These are phyloP conservation scores for Colletotrichum sp. DNA, from an alignment of 2,329 filamentous ascomycete species.

Conservation along the genomic window DNA sequence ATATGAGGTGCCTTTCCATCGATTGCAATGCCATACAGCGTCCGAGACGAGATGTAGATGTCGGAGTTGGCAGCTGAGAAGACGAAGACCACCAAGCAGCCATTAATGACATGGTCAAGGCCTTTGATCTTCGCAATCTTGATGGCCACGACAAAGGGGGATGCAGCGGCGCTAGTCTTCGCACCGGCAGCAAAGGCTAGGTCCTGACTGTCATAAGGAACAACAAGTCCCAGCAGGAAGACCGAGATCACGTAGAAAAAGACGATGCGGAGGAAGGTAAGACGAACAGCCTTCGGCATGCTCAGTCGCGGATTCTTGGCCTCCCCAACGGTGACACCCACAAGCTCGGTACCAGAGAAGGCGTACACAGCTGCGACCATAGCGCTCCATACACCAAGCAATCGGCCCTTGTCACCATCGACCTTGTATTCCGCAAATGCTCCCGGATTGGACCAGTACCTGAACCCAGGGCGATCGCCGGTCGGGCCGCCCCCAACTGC, in stretches of 20 bases:
- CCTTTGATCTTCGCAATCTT: conserved; percentile 8
- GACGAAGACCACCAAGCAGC: conserved; percentile 6
- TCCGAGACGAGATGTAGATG: conserved; percentile 44
- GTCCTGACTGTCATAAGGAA: conserved; percentile 60
- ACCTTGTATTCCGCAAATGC: conserved; percentile 42
- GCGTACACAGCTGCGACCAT: conserved; percentile 43
- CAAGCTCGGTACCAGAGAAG: conserved; percentile 63
- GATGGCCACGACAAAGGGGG: conserved; percentile 12
- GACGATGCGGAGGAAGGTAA: conserved; percentile 73
- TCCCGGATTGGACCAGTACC: conserved; percentile 48
- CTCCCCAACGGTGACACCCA: conserved; percentile 73
- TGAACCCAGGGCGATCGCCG: conserved; percentile 43
- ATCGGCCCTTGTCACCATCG: conserved; percentile 36
- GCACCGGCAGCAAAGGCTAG: conserved; percentile 48
- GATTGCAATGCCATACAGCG: conserved; percentile 42
- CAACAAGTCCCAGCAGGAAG: conserved; percentile 69
- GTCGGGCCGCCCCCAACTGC: conserved; percentile 43
- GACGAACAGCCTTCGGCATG: conserved; percentile 70
- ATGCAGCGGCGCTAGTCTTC: conserved; percentile 33
- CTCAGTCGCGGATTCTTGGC: conserved; percentile 71
- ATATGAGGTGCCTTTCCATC: conserved; percentile 43
- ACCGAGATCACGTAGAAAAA: conserved; percentile 73
- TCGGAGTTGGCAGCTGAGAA: conserved; percentile 6
- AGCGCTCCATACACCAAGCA: conserved; percentile 44
- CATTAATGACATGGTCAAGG: conserved; percentile 13